phyloP scores from a whole-genome alignment of 768 basidiomycete genomes.

The Mycena albidolilacea region DNA sequence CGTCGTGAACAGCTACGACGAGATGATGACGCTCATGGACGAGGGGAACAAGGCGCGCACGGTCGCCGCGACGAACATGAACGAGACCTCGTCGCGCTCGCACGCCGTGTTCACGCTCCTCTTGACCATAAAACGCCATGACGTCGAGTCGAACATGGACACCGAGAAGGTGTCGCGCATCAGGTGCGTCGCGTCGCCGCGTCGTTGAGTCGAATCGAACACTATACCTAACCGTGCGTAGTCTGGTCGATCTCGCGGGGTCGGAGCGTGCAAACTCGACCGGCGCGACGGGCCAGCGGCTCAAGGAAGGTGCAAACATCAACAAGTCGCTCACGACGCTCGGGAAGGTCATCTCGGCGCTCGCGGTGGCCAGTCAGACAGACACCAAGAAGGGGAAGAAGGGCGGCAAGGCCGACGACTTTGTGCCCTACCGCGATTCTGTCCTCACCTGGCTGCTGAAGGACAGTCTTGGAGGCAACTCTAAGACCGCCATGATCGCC shows the following conservation, averaged over 20 bases:
- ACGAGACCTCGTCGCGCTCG: slow-evolving; percentile 98
- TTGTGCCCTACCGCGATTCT: slow-evolving; percentile 98
- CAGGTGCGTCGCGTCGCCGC: slow-evolving; percentile 65
- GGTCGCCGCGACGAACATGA: slow-evolving; percentile 99
- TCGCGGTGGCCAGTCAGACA: slow-evolving; percentile 79
- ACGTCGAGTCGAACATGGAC: slow-evolving; percentile 86
- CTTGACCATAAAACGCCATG: slow-evolving; percentile 92
- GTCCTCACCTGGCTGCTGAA: slow-evolving; percentile 98
- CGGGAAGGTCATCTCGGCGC: slow-evolving; percentile 95
- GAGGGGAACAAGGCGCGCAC: slow-evolving; percentile 99
- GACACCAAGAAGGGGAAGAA: slow-evolving; percentile 90
- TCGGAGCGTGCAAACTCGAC: slow-evolving; percentile 98
- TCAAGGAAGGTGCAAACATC: slow-evolving; percentile 99
- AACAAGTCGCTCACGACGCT: slow-evolving; percentile 98
- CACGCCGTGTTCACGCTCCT: slow-evolving; percentile 98
- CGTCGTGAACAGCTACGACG: slow-evolving; percentile 90
- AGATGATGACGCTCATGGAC: slow-evolving; percentile 99
- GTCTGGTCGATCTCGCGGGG: slow-evolving; percentile 96
- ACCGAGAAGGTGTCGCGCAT: slow-evolving; percentile 99
- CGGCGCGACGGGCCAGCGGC: slow-evolving; percentile 94
- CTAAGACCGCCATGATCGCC: slow-evolving; percentile 99
- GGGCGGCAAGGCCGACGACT: slow-evolving; percentile 92
- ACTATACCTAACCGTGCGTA: slow-evolving; percentile 45
- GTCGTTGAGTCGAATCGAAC: neutral
- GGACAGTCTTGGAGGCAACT: slow-evolving; percentile 97